A percentile compares a stretch with the other conserved stretches of the same genome.
Evolutionary conservation across 1,139 yeast genomes (phyloP).

Genomic region (Zygoascus hellenicus): DNA sequence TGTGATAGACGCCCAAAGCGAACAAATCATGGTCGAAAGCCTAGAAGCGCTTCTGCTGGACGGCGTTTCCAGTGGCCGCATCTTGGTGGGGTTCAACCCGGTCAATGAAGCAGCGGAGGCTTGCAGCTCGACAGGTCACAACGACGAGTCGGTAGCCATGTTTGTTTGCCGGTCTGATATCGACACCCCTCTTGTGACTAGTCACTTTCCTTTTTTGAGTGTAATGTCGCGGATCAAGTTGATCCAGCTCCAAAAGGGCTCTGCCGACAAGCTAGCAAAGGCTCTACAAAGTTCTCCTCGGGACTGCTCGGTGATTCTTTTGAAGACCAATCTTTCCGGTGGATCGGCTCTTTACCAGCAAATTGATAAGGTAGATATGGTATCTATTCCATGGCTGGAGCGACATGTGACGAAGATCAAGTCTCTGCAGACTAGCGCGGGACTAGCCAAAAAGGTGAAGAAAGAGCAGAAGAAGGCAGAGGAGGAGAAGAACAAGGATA

Average conservation of each 20-base stretch:
- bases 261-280: slow-evolving; percentile 16
- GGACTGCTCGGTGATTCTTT: neutral
- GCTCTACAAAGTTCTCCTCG: slow-evolving; percentile 4
- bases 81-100: slow-evolving; percentile 8
- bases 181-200: slow-evolving; percentile 17
- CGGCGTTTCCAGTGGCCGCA: neutral
- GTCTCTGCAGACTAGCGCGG: slow-evolving; percentile 10
- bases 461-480: slow-evolving; percentile 3
- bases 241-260: slow-evolving; percentile 21
- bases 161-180: slow-evolving; percentile 25
- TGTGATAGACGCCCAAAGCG: neutral
- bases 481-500: neutral
- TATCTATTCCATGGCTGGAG: slow-evolving; percentile 11
- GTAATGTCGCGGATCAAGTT: slow-evolving; percentile 19
- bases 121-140: too few relatives aligned
- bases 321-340: neutral
- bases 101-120: slow-evolving; percentile 8
- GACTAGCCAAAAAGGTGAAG: slow-evolving; percentile 3
- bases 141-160: slow-evolving; percentile 8
- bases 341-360: slow-evolving; percentile 6
- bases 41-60: slow-evolving; percentile 1
- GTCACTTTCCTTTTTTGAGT: slow-evolving; percentile 24
- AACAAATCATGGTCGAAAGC: neutral
- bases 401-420: slow-evolving; percentile 7
- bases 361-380: slow-evolving; percentile 4